Evolutionary conservation across 345 rosid species (phyloP), one percentile per base, ranked within the genome.

Genomic region (Eucalyptus victrix): DNA sequence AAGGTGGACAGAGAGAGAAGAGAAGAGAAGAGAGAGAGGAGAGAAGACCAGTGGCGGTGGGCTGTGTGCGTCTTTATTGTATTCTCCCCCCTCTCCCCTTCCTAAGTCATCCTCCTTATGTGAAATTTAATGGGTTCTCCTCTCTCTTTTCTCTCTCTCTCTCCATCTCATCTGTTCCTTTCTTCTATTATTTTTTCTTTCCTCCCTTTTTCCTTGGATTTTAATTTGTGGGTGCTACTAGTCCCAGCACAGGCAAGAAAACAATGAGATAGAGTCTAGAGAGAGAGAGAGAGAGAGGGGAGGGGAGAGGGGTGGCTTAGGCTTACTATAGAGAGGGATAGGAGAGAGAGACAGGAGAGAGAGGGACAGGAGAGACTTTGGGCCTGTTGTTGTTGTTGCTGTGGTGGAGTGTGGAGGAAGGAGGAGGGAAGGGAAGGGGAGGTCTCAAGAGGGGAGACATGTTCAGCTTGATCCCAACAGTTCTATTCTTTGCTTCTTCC

Each of bases 401-500:
- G 62, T 56, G 62, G 62, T 24, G 62, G 62, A 56, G 62, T 56
- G 62, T 2, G 14, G 14, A 56, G 14, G 28, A 53, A 53, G 67
- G 49, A 32, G 72, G 26, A 24, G 1, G 49, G 53, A 56, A 30
- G 86, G 34, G 86, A 18, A 14, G 87, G 51, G 88, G 88, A 91
- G 91, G 90, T 92, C 91, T 91, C 90, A 89, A 89, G 88, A 76
- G 90, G 87, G 93, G 96, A 90, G 94, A 94, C 96, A 92, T 93
- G 96, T 89, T 88, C 89, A 88, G 91, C 81, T 90, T 91, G 92
- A 90, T 88, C 91, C 94, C 95, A 91, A 92, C 96, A 92, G 65
- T 89, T 30, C 72, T 87, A 65, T 87, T 72, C 87, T 54, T 87
- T 93, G 90, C 93, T 90, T 89, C 92, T 90, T 87, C 92, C 87